Conservation (phyloP, 2,329 filamentous ascomycete genomes). For the Westerdykella sp. region DNA sequence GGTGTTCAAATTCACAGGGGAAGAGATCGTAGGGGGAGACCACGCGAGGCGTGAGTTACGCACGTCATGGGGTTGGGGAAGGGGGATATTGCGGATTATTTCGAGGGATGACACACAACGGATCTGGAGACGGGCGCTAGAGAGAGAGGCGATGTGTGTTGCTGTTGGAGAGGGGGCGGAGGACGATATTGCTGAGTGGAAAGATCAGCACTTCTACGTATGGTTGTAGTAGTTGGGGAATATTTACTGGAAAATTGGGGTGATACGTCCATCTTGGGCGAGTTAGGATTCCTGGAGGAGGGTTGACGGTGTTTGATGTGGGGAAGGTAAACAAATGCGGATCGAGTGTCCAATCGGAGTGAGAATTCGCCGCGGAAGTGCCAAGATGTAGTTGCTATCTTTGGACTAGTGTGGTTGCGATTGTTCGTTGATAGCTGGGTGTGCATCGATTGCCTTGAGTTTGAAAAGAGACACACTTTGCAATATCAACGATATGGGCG, state of each 20-base stretch:
- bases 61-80: slow-evolving; percentile 27
- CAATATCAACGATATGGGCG: too few relatives aligned
- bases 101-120: slow-evolving; percentile 34
- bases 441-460: too few relatives aligned
- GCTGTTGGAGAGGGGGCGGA: slow-evolving; percentile 37
- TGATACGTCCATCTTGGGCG: not conserved
- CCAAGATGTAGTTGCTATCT: too few relatives aligned
- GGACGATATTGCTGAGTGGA: slow-evolving; percentile 21
- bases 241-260: not conserved
- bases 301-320: not conserved
- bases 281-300: not conserved
- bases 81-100: slow-evolving; percentile 30
- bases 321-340: too few relatives aligned
- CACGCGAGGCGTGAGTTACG: slow-evolving; percentile 32
- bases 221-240: not conserved
- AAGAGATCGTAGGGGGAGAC: slow-evolving; percentile 21
- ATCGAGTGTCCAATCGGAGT: too few relatives aligned
- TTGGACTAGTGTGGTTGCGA: too few relatives aligned
- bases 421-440: too few relatives aligned
- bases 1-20: slow-evolving; percentile 2
- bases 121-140: slow-evolving; percentile 35
- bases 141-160: slow-evolving; percentile 35
- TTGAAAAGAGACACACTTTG: too few relatives aligned
- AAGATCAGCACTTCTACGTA: slow-evolving; percentile 3
- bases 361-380: too few relatives aligned